Base-by-base conservation (phyloP, 495 filamentous ascomycete genomes). In the Penicillium steckii region DNA sequence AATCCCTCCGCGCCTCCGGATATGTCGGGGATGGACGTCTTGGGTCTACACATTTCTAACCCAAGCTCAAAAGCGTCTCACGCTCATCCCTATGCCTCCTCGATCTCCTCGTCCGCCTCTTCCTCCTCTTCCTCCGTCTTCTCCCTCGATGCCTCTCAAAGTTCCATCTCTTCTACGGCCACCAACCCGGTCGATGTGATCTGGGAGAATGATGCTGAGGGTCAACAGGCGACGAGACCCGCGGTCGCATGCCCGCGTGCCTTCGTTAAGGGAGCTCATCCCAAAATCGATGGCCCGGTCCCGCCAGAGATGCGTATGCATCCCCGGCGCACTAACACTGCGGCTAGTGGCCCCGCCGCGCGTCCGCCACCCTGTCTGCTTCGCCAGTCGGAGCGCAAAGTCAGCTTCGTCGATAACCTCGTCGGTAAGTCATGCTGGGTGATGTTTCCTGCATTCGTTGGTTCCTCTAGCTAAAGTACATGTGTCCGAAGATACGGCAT, bases 331-430 rank as follows among this genome's bases (percentile, higher is more conserved):
- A 90, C 86, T 59, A 83, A 76, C 44, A 59, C 69, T 38, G 57
- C 71, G 40, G 50, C 68, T 48, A 73, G 66, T 58, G 74, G 69
- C 55, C 67, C 83, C 48, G 77, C 84, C 57, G 70, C 82, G 48
- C 82, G 84, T 55, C 83, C 85, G 59, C 91, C 92, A 56, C 91
- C 94, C 23, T 78, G 86, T 50, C 83, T 97, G 46, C 79, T 91
- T 38, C 88, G 94, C 50, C 94, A 98, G 76, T 85, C 85, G 61
- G 94, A 97, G 67, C 86, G 94, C 55, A 97, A 96, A 76, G 82
- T 88, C 64, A 91, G 86, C 68, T 98, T 97, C 67, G 94, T 98
- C 74, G 93, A 97, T 69, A 91, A 84, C 75, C 90, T 98, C 67
- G 93, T 98, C 80, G 94, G 94, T 98, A 90, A 94, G 94, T 76